phyloP scores from a whole-genome alignment of 1,139 yeast genomes.

The Lodderomyces margitis region DNA sequence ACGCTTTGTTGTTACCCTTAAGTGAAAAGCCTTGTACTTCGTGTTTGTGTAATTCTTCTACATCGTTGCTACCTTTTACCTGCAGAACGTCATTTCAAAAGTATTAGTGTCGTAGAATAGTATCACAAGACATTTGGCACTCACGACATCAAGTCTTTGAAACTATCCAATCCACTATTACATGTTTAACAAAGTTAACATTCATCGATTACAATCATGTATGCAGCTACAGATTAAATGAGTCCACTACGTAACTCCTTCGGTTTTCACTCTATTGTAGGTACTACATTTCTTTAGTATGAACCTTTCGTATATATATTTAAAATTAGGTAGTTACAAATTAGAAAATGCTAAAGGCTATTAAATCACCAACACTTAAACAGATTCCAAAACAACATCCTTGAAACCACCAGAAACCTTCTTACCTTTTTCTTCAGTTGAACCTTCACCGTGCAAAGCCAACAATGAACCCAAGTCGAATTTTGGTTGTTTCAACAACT shows the following conservation, averaged over 20 bases:
- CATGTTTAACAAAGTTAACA: too few relatives aligned
- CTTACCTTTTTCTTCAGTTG: slow-evolving; percentile 52
- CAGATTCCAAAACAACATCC: slow-evolving; percentile 52
- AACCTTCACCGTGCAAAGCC: slow-evolving; percentile 52
- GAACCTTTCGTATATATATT: not conserved
- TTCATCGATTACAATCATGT: too few relatives aligned
- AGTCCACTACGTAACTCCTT: too few relatives aligned
- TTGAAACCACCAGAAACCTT: slow-evolving; percentile 50
- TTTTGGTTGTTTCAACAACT: slow-evolving; percentile 52
- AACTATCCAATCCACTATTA: too few relatives aligned
- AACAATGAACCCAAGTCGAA: slow-evolving; percentile 52
- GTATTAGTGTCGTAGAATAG: not conserved
- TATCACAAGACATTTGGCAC: not conserved
- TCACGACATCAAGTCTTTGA: not conserved
- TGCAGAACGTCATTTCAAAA: not conserved
- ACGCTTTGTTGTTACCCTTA: too few relatives aligned
- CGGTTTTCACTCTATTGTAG: too few relatives aligned
- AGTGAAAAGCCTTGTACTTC: too few relatives aligned
- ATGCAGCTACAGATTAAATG: too few relatives aligned
- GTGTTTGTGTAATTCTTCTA: not conserved
- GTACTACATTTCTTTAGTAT: not conserved
- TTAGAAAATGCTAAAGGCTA: not conserved
- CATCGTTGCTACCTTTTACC: not conserved
- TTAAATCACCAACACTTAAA: slow-evolving; percentile 24
- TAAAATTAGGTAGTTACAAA: not conserved